Percentiles rank a stretch among this genome's conserved stretches.
Conservation (phyloP, 768 basidiomycete species). For the Tricholoma flavovirens region DNA sequence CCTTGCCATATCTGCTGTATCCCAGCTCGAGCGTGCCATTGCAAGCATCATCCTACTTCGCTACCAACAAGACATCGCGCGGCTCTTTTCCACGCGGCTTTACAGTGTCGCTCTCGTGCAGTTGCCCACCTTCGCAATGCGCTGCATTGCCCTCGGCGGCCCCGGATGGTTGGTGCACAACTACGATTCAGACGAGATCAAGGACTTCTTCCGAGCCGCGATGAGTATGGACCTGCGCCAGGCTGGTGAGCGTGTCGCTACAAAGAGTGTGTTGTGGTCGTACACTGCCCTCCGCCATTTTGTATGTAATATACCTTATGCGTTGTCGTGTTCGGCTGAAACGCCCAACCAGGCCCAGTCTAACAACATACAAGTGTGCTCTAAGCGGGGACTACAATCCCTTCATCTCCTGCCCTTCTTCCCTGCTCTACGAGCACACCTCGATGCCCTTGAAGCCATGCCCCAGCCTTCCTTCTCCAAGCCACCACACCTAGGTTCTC, state of each 20-base stretch:
- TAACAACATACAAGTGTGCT: slow-evolving; percentile 62
- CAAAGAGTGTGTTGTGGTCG: slow-evolving; percentile 75
- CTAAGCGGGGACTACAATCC: slow-evolving; percentile 61
- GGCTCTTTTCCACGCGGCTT: slow-evolving; percentile 66
- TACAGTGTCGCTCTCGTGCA: slow-evolving; percentile 60
- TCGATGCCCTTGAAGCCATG: slow-evolving; percentile 55
- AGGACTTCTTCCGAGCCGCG: slow-evolving; percentile 65
- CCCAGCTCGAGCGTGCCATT: slow-evolving; percentile 64
- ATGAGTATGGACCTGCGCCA: slow-evolving; percentile 76
- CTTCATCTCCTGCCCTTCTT: slow-evolving; percentile 57
- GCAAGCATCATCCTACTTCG: slow-evolving; percentile 62
- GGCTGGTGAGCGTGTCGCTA: slow-evolving; percentile 72
- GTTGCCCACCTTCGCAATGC: slow-evolving; percentile 63
- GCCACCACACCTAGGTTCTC: slow-evolving; percentile 57
- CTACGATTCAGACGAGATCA: slow-evolving; percentile 62
- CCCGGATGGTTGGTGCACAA: slow-evolving; percentile 68
- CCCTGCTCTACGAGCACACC: slow-evolving; percentile 53
- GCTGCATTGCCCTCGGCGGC: slow-evolving; percentile 54
- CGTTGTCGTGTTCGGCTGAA: slow-evolving; percentile 10
- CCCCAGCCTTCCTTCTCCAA: slow-evolving; percentile 54
- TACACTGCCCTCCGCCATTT: slow-evolving; percentile 75
- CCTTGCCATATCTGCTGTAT: slow-evolving; percentile 53
- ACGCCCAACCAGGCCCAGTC: slow-evolving; percentile 52
- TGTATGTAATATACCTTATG: slow-evolving; percentile 35
- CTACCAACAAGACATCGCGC: slow-evolving; percentile 70